A percentile compares a stretch with the other conserved stretches of the same genome.
These are phyloP conservation scores for Globisporangium abappressorium DNA, from an alignment of 352 stramenopile genomes.

Conservation along the genomic window DNA sequence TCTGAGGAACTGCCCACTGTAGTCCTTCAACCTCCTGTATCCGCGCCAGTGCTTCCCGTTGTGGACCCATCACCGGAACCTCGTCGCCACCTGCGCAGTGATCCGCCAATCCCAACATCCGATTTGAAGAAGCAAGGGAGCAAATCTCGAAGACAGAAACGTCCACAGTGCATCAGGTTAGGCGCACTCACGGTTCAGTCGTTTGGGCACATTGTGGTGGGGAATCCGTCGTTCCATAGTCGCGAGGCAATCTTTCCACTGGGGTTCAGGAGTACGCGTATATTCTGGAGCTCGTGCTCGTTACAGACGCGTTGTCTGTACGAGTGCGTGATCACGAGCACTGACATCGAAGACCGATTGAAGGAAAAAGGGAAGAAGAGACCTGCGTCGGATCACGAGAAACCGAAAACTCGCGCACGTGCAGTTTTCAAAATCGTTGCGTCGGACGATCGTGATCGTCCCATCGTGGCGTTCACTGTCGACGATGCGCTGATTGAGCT, in stretches of 20 bases:
- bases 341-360: conserved; percentile 55
- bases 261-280: conserved; percentile 89
- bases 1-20: not conserved
- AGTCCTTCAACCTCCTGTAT: not conserved
- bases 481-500: conserved; percentile 74
- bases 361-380: conserved; percentile 12
- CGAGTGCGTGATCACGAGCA: conserved; percentile 86
- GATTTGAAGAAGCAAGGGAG: conserved; percentile 69
- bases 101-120: conserved; percentile 31
- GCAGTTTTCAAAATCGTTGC: conserved; percentile 78
- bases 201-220: conserved; percentile 75
- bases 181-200: conserved; percentile 81
- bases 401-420: conserved; percentile 17
- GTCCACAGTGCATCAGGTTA: conserved; percentile 61
- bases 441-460: conserved; percentile 60
- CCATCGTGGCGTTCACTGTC: conserved; percentile 59
- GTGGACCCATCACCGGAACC: conserved; percentile 46
- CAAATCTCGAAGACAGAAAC: conserved; percentile 39
- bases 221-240: conserved; percentile 84
- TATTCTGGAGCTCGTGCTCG: conserved; percentile 87
- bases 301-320: conserved; percentile 83
- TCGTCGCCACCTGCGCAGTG: conserved; percentile 39
- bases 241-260: conserved; percentile 85
- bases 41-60: conserved; percentile 33
- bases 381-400: not conserved